Conservation (phyloP, 179 eudicot species). For the Beta macrorhiza region DNA sequence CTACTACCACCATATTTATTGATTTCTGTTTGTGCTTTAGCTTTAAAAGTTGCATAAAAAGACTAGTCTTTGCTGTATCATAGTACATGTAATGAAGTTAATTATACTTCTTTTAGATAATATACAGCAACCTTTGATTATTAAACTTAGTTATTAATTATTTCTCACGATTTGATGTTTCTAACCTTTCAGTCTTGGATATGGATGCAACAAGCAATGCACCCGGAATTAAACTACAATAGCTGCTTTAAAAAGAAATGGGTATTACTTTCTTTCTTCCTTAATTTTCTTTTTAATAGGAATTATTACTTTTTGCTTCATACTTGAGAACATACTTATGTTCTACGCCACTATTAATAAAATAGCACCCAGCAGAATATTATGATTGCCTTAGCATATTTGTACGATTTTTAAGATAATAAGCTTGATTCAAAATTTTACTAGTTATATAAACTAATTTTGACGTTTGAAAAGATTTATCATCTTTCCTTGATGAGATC, state of each 20-base stretch:
- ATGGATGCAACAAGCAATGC: constrained; percentile 99
- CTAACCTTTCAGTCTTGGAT: constrained; percentile 71
- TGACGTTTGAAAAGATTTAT: too few relatives aligned
- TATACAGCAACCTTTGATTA: not conserved
- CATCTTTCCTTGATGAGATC: too few relatives aligned
- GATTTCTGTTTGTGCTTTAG: not conserved
- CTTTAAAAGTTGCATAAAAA: not conserved
- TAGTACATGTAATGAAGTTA: not conserved
- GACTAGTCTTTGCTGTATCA: not conserved
- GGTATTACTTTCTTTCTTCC: constrained; percentile 39
- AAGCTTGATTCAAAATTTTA: too few relatives aligned
- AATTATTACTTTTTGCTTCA: not conserved
- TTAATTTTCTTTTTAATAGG: not conserved
- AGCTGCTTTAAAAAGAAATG: constrained; percentile 70
- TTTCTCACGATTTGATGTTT: not conserved
- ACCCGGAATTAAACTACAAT: constrained; percentile 89
- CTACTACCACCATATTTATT: not conserved
- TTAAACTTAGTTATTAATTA: not conserved
- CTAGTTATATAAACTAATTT: too few relatives aligned
- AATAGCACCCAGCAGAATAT: too few relatives aligned
- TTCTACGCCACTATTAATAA: too few relatives aligned
- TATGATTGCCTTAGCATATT: too few relatives aligned
- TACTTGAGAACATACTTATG: not conserved
- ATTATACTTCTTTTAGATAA: not conserved
- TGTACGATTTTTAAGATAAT: too few relatives aligned